A percentile compares a stretch with the other conserved stretches of the same genome.
phyloP scores from a whole-genome alignment of 1,284 basidiomycete genomes.

The Macrocystidia cucumis region DNA sequence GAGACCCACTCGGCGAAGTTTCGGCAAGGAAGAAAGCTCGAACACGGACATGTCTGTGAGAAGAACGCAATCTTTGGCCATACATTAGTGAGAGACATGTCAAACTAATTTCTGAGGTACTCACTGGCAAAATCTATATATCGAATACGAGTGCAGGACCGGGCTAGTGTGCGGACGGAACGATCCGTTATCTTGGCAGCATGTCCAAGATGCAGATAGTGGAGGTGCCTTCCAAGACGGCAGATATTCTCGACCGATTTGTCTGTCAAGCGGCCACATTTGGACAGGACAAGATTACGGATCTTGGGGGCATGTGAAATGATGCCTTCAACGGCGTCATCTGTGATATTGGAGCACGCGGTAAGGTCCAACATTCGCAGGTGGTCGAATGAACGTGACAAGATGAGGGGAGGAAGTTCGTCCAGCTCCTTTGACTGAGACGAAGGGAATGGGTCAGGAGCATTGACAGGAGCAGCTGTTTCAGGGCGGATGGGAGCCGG shows the following conservation, averaged over 20 bases:
- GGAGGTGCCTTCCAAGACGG: conserved; percentile 84
- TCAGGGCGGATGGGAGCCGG: conserved; percentile 55
- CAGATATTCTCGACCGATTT: conserved; percentile 81
- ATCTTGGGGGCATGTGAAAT: conserved; percentile 85
- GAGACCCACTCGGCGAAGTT: conserved; percentile 90
- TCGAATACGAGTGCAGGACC: conserved; percentile 86
- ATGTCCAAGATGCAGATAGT: conserved; percentile 95
- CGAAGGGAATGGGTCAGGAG: conserved; percentile 42
- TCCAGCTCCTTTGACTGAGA: conserved; percentile 23
- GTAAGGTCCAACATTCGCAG: conserved; percentile 89
- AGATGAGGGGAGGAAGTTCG: conserved; percentile 53
- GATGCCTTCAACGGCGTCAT: conserved; percentile 88
- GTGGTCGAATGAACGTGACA: conserved; percentile 65
- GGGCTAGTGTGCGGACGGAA: conserved; percentile 79
- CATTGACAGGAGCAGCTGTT: conserved; percentile 15
- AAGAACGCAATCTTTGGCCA: conserved; percentile 65
- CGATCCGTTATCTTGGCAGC: conserved; percentile 85
- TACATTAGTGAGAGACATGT: background rate
- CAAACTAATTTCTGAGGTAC: conserved; percentile 22
- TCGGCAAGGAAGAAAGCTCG: conserved; percentile 84
- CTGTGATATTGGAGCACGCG: conserved; percentile 75
- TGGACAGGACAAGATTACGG: conserved; percentile 88
- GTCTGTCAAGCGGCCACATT: conserved; percentile 86
- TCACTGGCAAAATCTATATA: conserved; percentile 96
- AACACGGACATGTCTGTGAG: conserved; percentile 93